Base-by-base conservation (phyloP, 1,284 basidiomycete genomes). In the Pascua sp. region DNA sequence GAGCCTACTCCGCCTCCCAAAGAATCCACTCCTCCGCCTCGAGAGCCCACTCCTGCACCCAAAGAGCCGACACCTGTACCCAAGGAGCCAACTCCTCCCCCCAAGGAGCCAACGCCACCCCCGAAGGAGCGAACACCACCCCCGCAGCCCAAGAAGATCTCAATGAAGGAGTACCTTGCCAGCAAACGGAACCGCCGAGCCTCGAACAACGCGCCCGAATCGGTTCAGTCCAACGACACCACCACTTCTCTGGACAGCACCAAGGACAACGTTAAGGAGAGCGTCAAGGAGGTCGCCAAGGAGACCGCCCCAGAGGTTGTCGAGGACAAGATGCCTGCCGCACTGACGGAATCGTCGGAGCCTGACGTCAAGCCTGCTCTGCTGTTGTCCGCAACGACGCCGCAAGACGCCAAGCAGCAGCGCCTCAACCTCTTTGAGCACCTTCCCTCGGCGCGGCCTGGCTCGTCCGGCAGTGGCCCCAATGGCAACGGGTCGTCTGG, bases 91-190 rank as follows among this genome's bases (percentile, higher is more conserved):
- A 64, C 59, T n/a, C 65, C 53, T 15, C 68, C 68, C 36, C 65
- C 67, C 15, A 71, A 71, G 64, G 70, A 71, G 56, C 65, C 69
- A 40, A 62, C 61, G 24, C 24, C 24, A 11, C 59, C 63, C 11
- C 64, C 64, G 18, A 67, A 67, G 42, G 70, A 71, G 56, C 65
- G 69, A 40, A 62, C 61, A 7, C 24, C 24, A 11, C 59, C 63
- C 11, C 64, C 64, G 18, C 68, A 67, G 42, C 67, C 67, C 17
- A 71, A 71, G 65, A 71, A 71, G 56, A 67, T 74, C 9, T 66
- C 67, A 3, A 56, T 74, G n/a, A 58, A 63, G 16, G 73, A 75
- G 42, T 75, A 71, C 50, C 57, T 75, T 41, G 70, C 69, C 47
- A 69, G 47, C 18, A 63, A 68, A 54, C 72, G 69, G 62, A 66